Percentiles rank a stretch among this genome's conserved stretches.
Conservation (phyloP, 1,284 basidiomycete species). For the Termitomyces sp. region DNA sequence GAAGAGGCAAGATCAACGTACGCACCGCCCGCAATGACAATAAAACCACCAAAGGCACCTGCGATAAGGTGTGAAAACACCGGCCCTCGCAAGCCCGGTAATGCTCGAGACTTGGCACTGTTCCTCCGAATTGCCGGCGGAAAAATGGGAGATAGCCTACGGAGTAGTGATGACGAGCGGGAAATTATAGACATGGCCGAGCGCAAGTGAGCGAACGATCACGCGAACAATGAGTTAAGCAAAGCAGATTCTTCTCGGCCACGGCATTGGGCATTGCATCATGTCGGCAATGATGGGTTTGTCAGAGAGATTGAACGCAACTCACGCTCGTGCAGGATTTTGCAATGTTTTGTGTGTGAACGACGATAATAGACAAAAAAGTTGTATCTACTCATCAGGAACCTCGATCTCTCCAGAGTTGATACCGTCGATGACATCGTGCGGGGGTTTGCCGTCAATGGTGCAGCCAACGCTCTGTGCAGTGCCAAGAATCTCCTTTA, state of each 20-base stretch:
- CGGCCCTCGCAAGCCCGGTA: not conserved
- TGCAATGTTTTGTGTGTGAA: slow-evolving; percentile 13
- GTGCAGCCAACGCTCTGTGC: slow-evolving; percentile 96
- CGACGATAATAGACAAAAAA: slow-evolving; percentile 11
- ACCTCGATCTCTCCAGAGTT: slow-evolving; percentile 94
- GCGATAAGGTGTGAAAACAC: slow-evolving; percentile 1
- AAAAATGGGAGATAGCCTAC: not conserved
- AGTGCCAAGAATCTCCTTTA: slow-evolving; percentile 93
- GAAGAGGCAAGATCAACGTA: too few relatives aligned
- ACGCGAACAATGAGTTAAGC: not conserved
- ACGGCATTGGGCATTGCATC: too few relatives aligned
- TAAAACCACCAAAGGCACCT: not conserved
- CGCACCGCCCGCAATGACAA: not conserved
- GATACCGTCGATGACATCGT: slow-evolving; percentile 96
- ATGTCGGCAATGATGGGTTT: not conserved
- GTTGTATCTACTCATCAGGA: slow-evolving; percentile 77
- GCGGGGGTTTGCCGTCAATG: slow-evolving; percentile 89
- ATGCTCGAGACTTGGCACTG: not conserved
- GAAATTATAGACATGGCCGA: not conserved
- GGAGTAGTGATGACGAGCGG: not conserved
- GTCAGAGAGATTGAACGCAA: not conserved
- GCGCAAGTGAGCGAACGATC: too few relatives aligned
- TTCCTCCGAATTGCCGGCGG: not conserved
- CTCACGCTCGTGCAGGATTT: not conserved
- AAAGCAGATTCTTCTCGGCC: too few relatives aligned